Conservation (phyloP, 345 rosid species). For the Citrus trifoliata region DNA sequence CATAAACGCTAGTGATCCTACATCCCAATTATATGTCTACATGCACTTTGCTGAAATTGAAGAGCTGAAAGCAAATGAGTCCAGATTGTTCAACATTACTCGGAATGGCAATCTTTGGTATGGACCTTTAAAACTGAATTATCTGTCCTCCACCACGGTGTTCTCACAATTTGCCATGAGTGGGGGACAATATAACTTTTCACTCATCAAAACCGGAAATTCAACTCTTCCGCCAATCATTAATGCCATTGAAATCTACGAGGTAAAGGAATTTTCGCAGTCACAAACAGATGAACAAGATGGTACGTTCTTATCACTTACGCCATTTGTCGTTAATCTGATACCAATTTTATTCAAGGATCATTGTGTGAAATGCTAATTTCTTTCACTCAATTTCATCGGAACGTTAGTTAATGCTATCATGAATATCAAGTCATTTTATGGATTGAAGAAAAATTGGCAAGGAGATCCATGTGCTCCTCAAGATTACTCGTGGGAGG, state of each 20-base stretch:
- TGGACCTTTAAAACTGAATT: constrained; percentile 5
- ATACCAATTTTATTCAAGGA: neutral
- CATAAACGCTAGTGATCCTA: neutral
- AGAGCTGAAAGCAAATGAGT: constrained; percentile 17
- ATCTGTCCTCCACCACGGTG: constrained; percentile 9
- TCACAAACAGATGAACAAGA: constrained; percentile 17
- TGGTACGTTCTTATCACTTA: constrained; percentile 9
- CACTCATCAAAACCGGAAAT: neutral
- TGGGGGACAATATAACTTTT: constrained; percentile 6
- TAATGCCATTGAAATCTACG: constrained; percentile 24
- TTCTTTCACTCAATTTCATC: neutral
- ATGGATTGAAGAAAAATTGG: constrained; percentile 24
- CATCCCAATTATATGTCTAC: constrained; percentile 18
- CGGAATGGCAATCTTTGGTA: constrained; percentile 4
- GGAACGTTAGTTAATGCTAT: constrained; percentile 22
- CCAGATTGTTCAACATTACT: constrained; percentile 19
- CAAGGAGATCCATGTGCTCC: constrained; percentile 42
- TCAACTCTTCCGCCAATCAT: constrained; percentile 11
- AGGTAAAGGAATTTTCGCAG: neutral
- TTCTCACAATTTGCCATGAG: neutral
- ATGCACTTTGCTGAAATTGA: constrained; percentile 33
- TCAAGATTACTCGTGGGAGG: constrained; percentile 15
- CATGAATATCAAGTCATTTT: constrained; percentile 11
- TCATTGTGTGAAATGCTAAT: neutral
- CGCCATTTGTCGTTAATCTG: neutral